Base-by-base conservation (phyloP, 495 filamentous ascomycete genomes). In the Podospora pseudopauciseta region DNA sequence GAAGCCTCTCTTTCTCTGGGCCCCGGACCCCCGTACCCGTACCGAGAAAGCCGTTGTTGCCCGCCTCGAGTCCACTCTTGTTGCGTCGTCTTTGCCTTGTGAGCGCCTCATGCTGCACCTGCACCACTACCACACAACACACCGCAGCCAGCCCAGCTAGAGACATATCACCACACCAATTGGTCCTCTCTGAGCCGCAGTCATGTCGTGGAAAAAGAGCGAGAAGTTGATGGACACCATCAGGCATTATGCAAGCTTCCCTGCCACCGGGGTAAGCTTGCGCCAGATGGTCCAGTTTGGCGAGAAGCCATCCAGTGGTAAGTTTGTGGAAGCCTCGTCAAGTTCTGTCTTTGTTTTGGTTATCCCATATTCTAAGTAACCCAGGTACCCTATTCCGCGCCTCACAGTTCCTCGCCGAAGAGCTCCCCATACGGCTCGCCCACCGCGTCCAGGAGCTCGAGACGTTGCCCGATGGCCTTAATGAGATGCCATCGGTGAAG, bases 251-350 rank as follows among this genome's bases (percentile, higher is more conserved):
- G 91, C 92, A 77, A 90, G 88, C 83, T 98, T 98, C 80, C 96
- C 96, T 67, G 95, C 95, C 68, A 99, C 96, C 54, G 95, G 95
- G 70, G 94, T 97, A 73, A 97, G 93, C 73, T 83, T 99, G 78
- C 86, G 95, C 77, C 95, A 99, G 84, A 98, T 98, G 95, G 95
- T 99, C 61, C 95, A 98, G 78, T 99, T 98, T 80, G 96, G 96
- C 65, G 92, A 96, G 78, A 88, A 85, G 72, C 93, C 93, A 27
- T 96, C 92, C 13, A 89, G 88, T 72, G 93, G 93, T 96, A 79
- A 66, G 86, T 77, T 28, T 66, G 66, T 69, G 5, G 23, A 19
- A 58, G 55, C 55, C 54, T 5, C 55, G 23, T 18, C 30, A 16
- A 44, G 9, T 7, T 19, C 20, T 15, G 59, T 65, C 58, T 49